Evolutionary conservation across 202 grass and related monocot species (phyloP).

Genomic region (Bolboschoenoplectus hybrid): DNA sequence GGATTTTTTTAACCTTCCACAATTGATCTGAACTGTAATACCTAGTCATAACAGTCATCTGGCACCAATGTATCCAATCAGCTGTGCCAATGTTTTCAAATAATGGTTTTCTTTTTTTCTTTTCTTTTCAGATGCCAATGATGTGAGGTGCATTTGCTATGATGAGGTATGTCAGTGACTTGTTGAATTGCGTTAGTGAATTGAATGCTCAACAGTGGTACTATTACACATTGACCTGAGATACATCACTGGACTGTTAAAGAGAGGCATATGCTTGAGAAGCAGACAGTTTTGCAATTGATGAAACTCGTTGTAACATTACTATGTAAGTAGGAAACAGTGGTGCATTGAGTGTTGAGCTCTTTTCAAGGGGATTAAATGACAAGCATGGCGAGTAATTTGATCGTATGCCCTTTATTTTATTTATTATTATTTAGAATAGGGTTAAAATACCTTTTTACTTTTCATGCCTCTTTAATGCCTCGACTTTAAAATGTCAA

Average conservation of each 20-base stretch:
- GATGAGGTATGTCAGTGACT: neutral
- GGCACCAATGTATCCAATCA: neutral
- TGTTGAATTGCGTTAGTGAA: neutral
- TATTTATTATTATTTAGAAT: neutral
- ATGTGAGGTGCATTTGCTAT: slow-evolving; percentile 26
- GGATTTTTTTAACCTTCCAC: neutral
- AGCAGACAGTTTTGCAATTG: slow-evolving; percentile 6
- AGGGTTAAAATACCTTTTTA: neutral
- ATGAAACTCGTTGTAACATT: slow-evolving; percentile 30
- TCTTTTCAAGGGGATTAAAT: neutral
- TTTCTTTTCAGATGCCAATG: slow-evolving; percentile 34
- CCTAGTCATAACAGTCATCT: neutral
- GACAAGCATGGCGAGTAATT: neutral
- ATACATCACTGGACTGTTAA: neutral
- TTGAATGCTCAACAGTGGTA: neutral
- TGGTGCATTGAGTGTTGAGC: neutral
- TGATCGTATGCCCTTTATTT: slow-evolving; percentile 4
- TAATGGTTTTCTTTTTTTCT: neutral
- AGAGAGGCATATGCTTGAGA: neutral
- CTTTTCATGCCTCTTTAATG: neutral
- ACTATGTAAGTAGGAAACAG: slow-evolving; percentile 16
- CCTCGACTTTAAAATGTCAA: neutral
- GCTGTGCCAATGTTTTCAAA: neutral
- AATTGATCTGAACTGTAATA: neutral
- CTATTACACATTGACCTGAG: neutral